These are phyloP conservation scores for Boeremia exigua DNA, from an alignment of 2,329 filamentous ascomycete genomes.

Conservation along the genomic window DNA sequence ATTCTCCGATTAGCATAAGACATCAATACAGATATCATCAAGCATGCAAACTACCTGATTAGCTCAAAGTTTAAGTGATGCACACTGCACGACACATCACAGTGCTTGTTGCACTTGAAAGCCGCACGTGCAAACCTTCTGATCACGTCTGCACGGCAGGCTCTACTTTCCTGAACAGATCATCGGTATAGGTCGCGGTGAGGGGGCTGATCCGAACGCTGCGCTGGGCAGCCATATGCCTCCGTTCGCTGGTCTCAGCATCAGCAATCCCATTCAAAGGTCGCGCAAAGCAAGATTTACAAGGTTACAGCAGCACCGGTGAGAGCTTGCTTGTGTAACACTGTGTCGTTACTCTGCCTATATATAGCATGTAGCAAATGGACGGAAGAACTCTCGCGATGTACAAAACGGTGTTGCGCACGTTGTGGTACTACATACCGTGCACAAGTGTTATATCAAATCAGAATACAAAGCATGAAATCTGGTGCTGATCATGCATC, in stretches of 20 bases:
- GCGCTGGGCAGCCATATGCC: not conserved
- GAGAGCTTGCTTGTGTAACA: slow-evolving; percentile 10
- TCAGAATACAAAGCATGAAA: too few relatives aligned
- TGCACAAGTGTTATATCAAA: not conserved
- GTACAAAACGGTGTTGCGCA: slow-evolving; percentile 1
- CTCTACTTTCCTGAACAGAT: not conserved
- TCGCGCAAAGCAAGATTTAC: not conserved
- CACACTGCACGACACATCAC: too few relatives aligned
- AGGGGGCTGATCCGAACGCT: not conserved
- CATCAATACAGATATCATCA: slow-evolving; percentile 7
- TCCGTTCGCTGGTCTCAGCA: slow-evolving; percentile 2
- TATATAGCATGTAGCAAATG: slow-evolving; percentile 11
- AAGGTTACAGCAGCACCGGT: slow-evolving; percentile 4
- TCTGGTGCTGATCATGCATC: too few relatives aligned
- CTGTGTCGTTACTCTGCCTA: slow-evolving; percentile 1
- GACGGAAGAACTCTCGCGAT: not conserved
- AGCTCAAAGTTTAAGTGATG: not conserved
- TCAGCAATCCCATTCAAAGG: slow-evolving; percentile 4
- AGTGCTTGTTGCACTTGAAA: too few relatives aligned
- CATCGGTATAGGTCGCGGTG: not conserved
- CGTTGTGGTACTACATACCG: slow-evolving; percentile 5
- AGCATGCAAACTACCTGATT: not conserved
- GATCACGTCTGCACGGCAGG: not conserved
- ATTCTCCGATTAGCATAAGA: slow-evolving; percentile 11
- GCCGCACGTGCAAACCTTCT: not conserved